Evolutionary conservation across 2,329 filamentous ascomycete species (phyloP).

Genomic region (Fusarium dimerum): DNA sequence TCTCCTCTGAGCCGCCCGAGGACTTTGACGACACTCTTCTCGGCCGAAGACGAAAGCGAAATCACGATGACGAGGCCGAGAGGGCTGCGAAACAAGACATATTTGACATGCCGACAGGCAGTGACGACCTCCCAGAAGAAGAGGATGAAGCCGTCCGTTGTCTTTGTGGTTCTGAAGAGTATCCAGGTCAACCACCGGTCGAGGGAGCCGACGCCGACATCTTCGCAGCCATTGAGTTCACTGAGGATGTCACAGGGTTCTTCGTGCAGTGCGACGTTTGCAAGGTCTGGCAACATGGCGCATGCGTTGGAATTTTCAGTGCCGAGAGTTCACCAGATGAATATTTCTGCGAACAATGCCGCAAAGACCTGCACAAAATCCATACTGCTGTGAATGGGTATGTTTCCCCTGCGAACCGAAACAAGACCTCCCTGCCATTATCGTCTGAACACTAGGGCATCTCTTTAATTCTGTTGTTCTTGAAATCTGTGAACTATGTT

Average conservation of each 20-base stretch:
- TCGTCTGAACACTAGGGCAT: no score
- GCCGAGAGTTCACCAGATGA: constrained; percentile 92
- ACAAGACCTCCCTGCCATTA: no score
- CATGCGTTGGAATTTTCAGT: constrained; percentile 95
- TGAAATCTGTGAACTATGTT: no score
- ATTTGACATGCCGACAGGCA: constrained; percentile 60
- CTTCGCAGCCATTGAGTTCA: constrained; percentile 62
- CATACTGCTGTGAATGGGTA: constrained; percentile 83
- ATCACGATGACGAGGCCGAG: constrained; percentile 62
- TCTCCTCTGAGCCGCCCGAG: constrained; percentile 69
- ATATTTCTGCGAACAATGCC: constrained; percentile 96
- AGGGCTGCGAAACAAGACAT: constrained; percentile 44
- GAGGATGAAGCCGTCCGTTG: constrained; percentile 96
- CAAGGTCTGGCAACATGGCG: constrained; percentile 98
- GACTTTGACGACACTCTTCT: constrained; percentile 72
- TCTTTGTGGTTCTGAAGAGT: constrained; percentile 92
- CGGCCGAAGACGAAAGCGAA: constrained; percentile 78
- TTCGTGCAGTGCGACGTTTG: constrained; percentile 98
- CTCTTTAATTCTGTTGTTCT: no score
- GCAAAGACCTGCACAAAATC: constrained; percentile 87
- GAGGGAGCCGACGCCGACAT: constrained; percentile 60
- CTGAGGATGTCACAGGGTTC: constrained; percentile 87
- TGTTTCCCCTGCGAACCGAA: constrained; percentile 37
- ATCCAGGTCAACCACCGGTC: constrained; percentile 77
- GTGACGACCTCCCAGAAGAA: constrained; percentile 68